Evolutionary conservation across 306 rosid species (phyloP), one percentile per base, ranked within the genome.

Genomic region (Acacia melanoxylon): DNA sequence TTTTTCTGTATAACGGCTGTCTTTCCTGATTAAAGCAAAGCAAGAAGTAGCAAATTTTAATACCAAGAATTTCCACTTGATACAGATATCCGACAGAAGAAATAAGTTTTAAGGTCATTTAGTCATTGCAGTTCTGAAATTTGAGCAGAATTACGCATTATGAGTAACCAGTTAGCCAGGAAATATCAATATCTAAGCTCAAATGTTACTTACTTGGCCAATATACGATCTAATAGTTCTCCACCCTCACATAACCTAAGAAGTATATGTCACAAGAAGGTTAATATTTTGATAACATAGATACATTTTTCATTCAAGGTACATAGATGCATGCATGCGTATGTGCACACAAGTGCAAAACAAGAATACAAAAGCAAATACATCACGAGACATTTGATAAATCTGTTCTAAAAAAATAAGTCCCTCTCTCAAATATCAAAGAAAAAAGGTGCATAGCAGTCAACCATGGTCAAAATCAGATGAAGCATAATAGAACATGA

Each of bases 221-320:
- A 88, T 87, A 96, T 96, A 76, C 99, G 91, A 85, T 96, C 99
- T 80, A 96, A 87, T 54, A 96, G 89, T 85, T 96, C 99, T 8
- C 99, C 99, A 2, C 99, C 99, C 86, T 96, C 99, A 15, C 99
- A 96, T 85, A 96, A 92, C 93, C 99, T 96, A 81, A 76, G 19
- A 78, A 80, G 48, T 29, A 14, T 14, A 78, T n/a, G 68, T 22
- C 49, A 76, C 54, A 33, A 24, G 24, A 71, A 59, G 76, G 40
- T 69, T 66, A 13, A 59, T 71, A 44, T 79, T 61, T 79, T 37
- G 59, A 31, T 49, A 79, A 72, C 71, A 45, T 13, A 25, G 10
- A 71, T 44, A 16, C 35, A 22, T 24, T 61, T 25, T 61, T 61
- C 13, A 61, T 25, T 61, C 67, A 61, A 61, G 4, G 16, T 44